phyloP scores from a whole-genome alignment of 202 grass and related monocot genomes.

The Dendrocalamus latiflorus region DNA sequence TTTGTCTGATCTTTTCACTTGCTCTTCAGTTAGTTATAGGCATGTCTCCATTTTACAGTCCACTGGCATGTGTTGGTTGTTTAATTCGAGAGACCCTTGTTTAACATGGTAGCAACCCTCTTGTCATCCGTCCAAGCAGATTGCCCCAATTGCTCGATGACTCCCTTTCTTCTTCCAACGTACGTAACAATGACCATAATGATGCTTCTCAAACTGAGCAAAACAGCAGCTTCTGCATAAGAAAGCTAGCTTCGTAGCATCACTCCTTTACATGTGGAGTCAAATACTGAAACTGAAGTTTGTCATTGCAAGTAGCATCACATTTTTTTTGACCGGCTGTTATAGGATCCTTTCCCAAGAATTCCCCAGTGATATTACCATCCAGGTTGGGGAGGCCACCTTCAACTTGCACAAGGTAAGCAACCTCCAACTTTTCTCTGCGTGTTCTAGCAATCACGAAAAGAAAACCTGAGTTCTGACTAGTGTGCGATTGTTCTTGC shows the following conservation, averaged over 20 bases:
- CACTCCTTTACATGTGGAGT: neutral
- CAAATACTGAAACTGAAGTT: neutral
- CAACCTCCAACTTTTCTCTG: neutral
- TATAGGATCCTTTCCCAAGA: constrained; percentile 85
- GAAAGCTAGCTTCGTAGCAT: neutral
- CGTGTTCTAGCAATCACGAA: neutral
- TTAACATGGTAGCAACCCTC: neutral
- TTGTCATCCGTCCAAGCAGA: neutral
- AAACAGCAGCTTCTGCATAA: neutral
- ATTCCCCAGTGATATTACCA: constrained; percentile 58
- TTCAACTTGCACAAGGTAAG: constrained; percentile 84
- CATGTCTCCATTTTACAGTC: neutral
- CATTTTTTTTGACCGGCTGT: neutral
- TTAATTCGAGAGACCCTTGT: neutral
- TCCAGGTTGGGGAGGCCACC: constrained; percentile 52
- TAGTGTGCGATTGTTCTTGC: neutral
- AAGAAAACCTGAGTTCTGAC: neutral
- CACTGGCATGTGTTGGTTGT: neutral
- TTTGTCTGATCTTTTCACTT: neutral
- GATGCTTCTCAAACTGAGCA: no score
- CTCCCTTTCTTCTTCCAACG: neutral
- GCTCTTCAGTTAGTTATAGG: neutral
- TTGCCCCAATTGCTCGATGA: neutral
- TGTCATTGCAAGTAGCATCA: neutral
- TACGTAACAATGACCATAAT: neutral